Evolutionary conservation across 1,284 basidiomycete species (phyloP).

Genomic region (Pseudozyma sp.): DNA sequence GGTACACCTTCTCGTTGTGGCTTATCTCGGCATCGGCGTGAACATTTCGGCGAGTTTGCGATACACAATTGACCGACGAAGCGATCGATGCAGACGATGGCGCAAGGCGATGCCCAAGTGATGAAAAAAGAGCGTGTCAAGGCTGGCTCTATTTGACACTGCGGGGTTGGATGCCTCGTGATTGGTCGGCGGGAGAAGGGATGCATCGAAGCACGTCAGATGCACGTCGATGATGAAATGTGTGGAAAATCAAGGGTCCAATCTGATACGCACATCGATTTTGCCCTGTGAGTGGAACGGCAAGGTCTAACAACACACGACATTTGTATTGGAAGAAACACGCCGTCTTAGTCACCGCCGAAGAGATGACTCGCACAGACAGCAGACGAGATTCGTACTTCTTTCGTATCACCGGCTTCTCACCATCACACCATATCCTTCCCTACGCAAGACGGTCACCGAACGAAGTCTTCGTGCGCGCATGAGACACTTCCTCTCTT

Average conservation of each 20-base stretch:
- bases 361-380: conserved; percentile 9
- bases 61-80: not conserved
- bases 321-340: not conserved
- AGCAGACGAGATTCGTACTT: not conserved
- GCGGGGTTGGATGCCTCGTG: conserved; percentile 8
- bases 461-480: not conserved
- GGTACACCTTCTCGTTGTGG: too few species aligned
- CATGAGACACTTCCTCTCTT: conserved; percentile 19
- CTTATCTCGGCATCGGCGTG: not conserved
- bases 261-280: not conserved
- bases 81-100: too few species aligned
- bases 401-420: not conserved
- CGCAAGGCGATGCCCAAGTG: too few species aligned
- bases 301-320: not conserved
- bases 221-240: conserved; percentile 35
- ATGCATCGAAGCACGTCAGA: conserved; percentile 31
- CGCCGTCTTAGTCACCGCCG: conserved; percentile 3
- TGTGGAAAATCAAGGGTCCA: conserved; percentile 7
- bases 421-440: not conserved
- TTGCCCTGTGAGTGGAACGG: not conserved
- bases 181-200: conserved; percentile 16
- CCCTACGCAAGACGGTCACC: not conserved
- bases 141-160: conserved; percentile 1
- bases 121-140: too few species aligned
- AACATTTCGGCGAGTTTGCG: not conserved